Conservation (phyloP, 2,329 filamentous ascomycete species). For the Zarea fungicola region DNA sequence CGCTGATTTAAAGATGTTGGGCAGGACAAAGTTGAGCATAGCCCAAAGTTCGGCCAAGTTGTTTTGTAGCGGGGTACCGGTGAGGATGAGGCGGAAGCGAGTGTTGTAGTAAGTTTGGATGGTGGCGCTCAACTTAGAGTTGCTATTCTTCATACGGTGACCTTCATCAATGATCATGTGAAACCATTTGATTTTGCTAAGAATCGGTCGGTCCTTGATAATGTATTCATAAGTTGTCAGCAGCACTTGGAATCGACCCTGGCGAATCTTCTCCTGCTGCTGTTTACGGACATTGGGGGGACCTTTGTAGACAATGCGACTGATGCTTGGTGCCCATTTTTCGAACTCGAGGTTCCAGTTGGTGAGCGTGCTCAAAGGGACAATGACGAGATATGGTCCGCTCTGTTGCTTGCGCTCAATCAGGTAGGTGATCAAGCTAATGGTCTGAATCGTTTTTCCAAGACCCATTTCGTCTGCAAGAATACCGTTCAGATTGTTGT, state of each 20-base stretch:
- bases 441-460: slow-evolving; percentile 98
- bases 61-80: slow-evolving; percentile 94
- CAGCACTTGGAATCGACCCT: slow-evolving; percentile 91
- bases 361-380: slow-evolving; percentile 91
- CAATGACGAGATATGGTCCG: slow-evolving; percentile 93
- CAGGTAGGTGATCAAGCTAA: slow-evolving; percentile 93
- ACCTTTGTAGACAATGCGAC: slow-evolving; percentile 92
- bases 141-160: slow-evolving; percentile 98
- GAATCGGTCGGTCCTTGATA: slow-evolving; percentile 92
- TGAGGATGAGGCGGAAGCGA: slow-evolving; percentile 92
- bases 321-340: slow-evolving; percentile 90
- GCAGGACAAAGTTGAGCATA: slow-evolving; percentile 95
- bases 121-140: slow-evolving; percentile 92
- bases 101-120: slow-evolving; percentile 94
- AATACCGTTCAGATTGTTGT: slow-evolving; percentile 99
- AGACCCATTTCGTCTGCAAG: slow-evolving; percentile 99
- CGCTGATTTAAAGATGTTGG: slow-evolving; percentile 98
- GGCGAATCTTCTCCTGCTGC: slow-evolving; percentile 90
- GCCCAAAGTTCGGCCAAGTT: slow-evolving; percentile 96
- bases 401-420: slow-evolving; percentile 92
- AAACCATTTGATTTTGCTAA: slow-evolving; percentile 99
- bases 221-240: slow-evolving; percentile 99
- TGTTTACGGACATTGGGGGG: slow-evolving; percentile 82
- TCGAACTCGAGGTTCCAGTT: slow-evolving; percentile 99
- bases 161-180: slow-evolving; percentile 99